A percentile compares a stretch with the other conserved stretches of the same genome.
Evolutionary conservation across 345 rosid genomes (phyloP).

Genomic region (Gossypium australe): DNA sequence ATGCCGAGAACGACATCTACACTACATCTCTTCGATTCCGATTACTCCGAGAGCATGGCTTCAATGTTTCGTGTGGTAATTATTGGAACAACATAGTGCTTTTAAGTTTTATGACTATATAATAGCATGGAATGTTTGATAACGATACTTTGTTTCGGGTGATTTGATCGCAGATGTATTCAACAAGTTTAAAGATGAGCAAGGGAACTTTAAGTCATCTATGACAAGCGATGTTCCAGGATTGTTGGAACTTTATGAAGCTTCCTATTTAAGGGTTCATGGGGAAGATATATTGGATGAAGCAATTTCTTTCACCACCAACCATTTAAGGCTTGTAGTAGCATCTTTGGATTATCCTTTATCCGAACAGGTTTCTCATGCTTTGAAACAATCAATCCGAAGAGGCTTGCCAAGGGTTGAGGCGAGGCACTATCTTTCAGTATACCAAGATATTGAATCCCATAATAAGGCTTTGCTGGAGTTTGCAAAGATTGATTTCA

Average conservation of each 20-base stretch:
- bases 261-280: constrained; percentile 20
- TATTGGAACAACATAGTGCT: not conserved
- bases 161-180: constrained; percentile 19
- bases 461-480: constrained; percentile 12
- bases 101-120: not conserved
- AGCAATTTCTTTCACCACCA: constrained; percentile 19
- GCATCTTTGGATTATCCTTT: constrained; percentile 1
- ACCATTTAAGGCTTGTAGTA: not conserved
- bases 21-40: constrained; percentile 6
- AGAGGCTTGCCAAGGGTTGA: constrained; percentile 19
- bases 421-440: constrained; percentile 17
- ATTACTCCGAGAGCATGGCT: constrained; percentile 10
- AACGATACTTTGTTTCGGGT: not conserved
- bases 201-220: constrained; percentile 22
- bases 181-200: constrained; percentile 18
- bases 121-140: not conserved
- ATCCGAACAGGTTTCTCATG: not conserved
- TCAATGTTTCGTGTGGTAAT: not conserved
- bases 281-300: constrained; percentile 22
- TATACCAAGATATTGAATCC: constrained; percentile 9
- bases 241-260: constrained; percentile 29
- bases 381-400: constrained; percentile 12
- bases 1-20: not conserved
- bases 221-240: constrained; percentile 12
- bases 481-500: constrained; percentile 36